Conservation (phyloP, 75 land plant species). For the Cunninghamia lanceolata region DNA sequence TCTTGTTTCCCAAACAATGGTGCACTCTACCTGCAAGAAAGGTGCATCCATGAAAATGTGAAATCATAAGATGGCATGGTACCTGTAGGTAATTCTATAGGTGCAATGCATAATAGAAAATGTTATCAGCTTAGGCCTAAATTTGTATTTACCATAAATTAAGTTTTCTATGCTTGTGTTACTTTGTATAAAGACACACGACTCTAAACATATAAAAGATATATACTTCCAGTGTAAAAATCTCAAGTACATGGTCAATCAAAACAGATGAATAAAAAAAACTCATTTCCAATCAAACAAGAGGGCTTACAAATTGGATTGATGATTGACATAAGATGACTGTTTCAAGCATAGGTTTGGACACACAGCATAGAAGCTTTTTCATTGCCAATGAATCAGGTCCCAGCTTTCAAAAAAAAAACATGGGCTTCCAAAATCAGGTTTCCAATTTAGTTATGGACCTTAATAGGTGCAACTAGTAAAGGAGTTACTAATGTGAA, state of each 20-base stretch:
- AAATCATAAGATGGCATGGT: not conserved
- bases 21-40: not conserved
- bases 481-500: not conserved
- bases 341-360: not conserved
- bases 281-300: not conserved
- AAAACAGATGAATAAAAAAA: not conserved
- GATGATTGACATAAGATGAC: not conserved
- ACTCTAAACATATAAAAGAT: not conserved
- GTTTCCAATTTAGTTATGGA: not conserved
- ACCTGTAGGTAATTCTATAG: not conserved
- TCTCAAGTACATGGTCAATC: not conserved
- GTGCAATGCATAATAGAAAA: not conserved
- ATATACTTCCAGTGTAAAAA: not conserved
- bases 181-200: not conserved
- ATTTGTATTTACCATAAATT: not conserved
- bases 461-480: not conserved
- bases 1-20: not conserved
- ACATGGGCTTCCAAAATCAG: not conserved
- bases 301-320: not conserved
- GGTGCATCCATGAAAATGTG: not conserved
- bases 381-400: not conserved
- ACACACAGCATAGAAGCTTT: not conserved
- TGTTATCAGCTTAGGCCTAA: not conserved
- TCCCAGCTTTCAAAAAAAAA: not conserved
- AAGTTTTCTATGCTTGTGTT: not conserved